Conservation (phyloP, 164 flowering plant genomes). For the Piper longum region DNA sequence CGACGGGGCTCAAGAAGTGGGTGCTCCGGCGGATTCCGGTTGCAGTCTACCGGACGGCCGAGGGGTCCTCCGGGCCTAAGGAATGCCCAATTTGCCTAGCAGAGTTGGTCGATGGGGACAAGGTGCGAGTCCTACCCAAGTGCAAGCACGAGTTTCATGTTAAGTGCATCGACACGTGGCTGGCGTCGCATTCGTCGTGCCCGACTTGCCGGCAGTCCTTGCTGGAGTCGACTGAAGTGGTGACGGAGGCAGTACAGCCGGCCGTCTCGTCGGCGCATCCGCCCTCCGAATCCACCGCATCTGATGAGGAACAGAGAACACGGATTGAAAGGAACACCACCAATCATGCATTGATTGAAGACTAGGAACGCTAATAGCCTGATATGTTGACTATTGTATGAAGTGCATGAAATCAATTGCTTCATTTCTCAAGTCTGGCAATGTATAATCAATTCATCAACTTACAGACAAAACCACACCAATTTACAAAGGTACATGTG, state of each 20-base stretch:
- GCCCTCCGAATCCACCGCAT: conserved; percentile 4
- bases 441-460: no score
- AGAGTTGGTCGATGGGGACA: conserved; percentile 56
- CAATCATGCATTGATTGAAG: no score
- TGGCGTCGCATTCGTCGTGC: conserved; percentile 55
- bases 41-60: conserved; percentile 33
- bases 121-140: conserved; percentile 43
- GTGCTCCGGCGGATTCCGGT: conserved; percentile 43
- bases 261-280: no score
- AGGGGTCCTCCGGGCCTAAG: conserved; percentile 15
- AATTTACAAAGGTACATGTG: no score
- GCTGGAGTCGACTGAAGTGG: conserved; percentile 14
- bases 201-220: conserved; percentile 55
- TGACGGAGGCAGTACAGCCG: conserved; percentile 1
- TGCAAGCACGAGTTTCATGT: conserved; percentile 65
- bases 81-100: conserved; percentile 71
- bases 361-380: no score
- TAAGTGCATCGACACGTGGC: conserved; percentile 63
- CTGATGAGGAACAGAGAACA: no score
- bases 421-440: no score
- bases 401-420: no score
- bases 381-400: no score
- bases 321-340: no score
- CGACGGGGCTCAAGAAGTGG: conserved; percentile 47
- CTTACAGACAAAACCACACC: no score